These are phyloP conservation scores for Cucurbita pepo DNA, from an alignment of 306 rosid species.

Conservation along the genomic window DNA sequence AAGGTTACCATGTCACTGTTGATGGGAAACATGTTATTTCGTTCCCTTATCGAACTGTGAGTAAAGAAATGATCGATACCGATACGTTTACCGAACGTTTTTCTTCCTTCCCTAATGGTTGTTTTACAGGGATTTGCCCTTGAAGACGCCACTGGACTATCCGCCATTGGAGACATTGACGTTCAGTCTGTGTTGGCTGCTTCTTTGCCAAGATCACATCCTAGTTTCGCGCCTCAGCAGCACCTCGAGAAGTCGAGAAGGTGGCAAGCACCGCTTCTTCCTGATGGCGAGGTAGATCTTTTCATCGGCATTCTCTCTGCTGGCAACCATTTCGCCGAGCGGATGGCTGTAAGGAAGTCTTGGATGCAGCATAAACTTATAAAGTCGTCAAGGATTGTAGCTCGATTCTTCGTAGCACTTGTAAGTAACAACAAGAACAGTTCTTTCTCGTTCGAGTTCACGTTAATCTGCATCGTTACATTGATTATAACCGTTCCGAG, in stretches of 20 bases:
- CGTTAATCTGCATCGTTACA: not conserved
- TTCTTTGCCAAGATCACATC: constrained; percentile 77
- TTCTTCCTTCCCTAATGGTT: not conserved
- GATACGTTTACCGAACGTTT: constrained; percentile 7
- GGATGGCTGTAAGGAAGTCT: constrained; percentile 92
- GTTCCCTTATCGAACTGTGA: constrained; percentile 88
- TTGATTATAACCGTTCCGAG: constrained; percentile 6
- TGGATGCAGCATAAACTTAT: constrained; percentile 84
- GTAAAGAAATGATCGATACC: constrained; percentile 20
- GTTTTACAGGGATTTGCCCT: constrained; percentile 67
- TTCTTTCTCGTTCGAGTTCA: not conserved
- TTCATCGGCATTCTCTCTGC: constrained; percentile 91
- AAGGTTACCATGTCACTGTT: constrained; percentile 81
- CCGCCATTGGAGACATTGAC: constrained; percentile 54
- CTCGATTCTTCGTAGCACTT: constrained; percentile 92
- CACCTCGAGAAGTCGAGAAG: constrained; percentile 59
- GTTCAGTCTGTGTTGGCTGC: constrained; percentile 67
- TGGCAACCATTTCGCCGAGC: constrained; percentile 90
- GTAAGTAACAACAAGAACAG: constrained; percentile 20
- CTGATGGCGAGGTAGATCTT: constrained; percentile 36
- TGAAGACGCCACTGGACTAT: constrained; percentile 90
- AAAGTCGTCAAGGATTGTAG: constrained; percentile 58
- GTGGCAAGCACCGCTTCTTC: constrained; percentile 61
- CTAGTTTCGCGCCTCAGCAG: constrained; percentile 59
- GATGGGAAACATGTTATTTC: constrained; percentile 86